Conservation (phyloP, 164 flowering plant species). For the Umbilicus rupestris region DNA sequence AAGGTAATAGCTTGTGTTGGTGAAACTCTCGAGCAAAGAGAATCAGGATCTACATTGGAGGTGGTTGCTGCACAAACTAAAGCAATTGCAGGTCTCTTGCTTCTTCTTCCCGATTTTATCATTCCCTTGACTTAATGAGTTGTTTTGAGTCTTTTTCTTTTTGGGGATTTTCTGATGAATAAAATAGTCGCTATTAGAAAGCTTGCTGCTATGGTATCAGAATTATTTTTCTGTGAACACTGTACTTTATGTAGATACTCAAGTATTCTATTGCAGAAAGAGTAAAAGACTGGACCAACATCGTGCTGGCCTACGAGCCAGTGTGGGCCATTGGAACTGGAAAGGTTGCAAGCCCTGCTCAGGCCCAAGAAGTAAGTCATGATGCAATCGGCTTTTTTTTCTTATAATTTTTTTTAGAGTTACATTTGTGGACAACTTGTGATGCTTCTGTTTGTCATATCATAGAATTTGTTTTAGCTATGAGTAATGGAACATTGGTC, state of each 20-base stretch:
- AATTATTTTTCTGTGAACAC: not conserved
- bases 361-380: slow-evolving; percentile 79
- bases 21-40: slow-evolving; percentile 65
- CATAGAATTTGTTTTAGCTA: no score
- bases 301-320: slow-evolving; percentile 86
- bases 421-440: no score
- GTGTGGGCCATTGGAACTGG: slow-evolving; percentile 98
- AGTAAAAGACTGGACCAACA: slow-evolving; percentile 46
- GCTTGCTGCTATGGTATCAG: not conserved
- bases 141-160: not conserved
- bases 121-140: no score
- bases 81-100: slow-evolving; percentile 71
- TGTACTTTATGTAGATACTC: not conserved
- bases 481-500: not conserved
- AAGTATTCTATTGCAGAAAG: slow-evolving; percentile 26
- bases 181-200: no score
- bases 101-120: no score
- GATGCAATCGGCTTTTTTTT: not conserved
- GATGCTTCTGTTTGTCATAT: no score
- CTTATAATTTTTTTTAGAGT: not conserved
- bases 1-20: slow-evolving; percentile 71
- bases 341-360: slow-evolving; percentile 83
- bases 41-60: slow-evolving; percentile 48
- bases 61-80: slow-evolving; percentile 67
- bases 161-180: no score